Percentiles rank a stretch among this genome's conserved stretches.
Conservation (phyloP, 192 early-diverging fungal species). For the Phlyctochytrium planicorne region DNA sequence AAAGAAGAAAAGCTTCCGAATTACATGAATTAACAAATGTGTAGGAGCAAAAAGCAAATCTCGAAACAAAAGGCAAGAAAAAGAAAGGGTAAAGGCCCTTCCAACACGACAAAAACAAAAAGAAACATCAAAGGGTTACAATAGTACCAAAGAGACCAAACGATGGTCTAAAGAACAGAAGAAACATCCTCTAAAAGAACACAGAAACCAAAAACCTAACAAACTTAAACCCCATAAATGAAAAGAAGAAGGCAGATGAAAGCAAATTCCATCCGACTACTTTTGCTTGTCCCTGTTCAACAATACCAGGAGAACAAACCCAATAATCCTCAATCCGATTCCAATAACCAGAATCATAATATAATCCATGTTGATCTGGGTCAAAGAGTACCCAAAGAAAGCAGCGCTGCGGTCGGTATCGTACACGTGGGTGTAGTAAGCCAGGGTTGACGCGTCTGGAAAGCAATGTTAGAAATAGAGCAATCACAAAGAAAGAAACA, state of each 20-base stretch:
- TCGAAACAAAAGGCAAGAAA: not conserved
- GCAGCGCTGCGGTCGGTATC: conserved; percentile 30
- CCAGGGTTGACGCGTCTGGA: conserved; percentile 19
- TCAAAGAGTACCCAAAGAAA: conserved; percentile 37
- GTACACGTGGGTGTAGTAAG: conserved; percentile 28
- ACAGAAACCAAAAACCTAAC: too few relatives aligned
- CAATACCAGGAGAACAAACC: conserved; percentile 36
- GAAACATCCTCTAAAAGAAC: too few relatives aligned
- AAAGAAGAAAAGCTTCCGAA: not conserved
- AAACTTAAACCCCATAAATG: not conserved
- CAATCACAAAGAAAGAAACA: not conserved
- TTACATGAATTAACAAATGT: not conserved
- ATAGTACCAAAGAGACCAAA: too few relatives aligned
- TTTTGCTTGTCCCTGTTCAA: conserved; percentile 48
- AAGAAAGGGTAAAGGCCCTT: conserved; percentile 1
- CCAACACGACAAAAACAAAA: not conserved
- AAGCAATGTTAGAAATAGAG: not conserved
- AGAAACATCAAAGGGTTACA: too few relatives aligned
- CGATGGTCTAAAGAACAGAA: too few relatives aligned
- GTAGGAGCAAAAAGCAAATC: not conserved
- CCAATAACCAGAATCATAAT: conserved; percentile 44
- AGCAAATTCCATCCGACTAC: too few relatives aligned
- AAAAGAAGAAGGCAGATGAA: too few relatives aligned
- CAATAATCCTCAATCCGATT: conserved; percentile 32
- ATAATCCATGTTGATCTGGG: conserved; percentile 34